Percentiles rank a stretch among this genome's conserved stretches.
Evolutionary conservation across 2,329 filamentous ascomycete species (phyloP).

Genomic region (Arthrobotrys sinensis): DNA sequence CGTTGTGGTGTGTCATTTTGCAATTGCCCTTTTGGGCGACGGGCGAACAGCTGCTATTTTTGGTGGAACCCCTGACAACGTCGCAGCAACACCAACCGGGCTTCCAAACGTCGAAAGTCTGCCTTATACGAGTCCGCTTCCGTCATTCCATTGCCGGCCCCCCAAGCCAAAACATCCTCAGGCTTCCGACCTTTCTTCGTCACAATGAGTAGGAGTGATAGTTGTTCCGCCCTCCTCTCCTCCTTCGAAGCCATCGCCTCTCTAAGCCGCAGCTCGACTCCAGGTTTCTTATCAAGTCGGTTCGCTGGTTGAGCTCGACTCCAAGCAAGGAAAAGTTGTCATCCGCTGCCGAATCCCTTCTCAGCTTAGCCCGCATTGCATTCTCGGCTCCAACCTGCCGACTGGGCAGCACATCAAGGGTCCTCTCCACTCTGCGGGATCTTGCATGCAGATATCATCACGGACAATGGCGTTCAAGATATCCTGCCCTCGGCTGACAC

Average conservation of each 20-base stretch:
- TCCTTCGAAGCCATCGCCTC: constrained; percentile 37
- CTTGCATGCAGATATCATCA: constrained; percentile 18
- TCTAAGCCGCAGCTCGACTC: constrained; percentile 21
- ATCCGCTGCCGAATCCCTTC: constrained; percentile 24
- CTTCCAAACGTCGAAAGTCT: constrained; percentile 36
- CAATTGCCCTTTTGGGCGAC: constrained; percentile 16
- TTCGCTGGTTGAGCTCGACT: constrained; percentile 59
- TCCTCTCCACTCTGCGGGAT: constrained; percentile 17
- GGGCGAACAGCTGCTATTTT: constrained; percentile 41
- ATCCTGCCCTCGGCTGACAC: constrained; percentile 72
- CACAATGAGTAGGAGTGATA: constrained; percentile 55
- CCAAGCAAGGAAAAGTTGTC: background rate
- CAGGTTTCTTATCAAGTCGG: constrained; percentile 29
- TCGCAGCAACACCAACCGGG: constrained; percentile 40
- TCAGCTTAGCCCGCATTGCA: constrained; percentile 34
- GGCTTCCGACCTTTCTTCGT: constrained; percentile 28
- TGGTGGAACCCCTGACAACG: constrained; percentile 46
- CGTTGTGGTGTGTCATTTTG: constrained; percentile 27
- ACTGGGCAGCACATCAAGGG: constrained; percentile 21
- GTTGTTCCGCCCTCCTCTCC: constrained; percentile 25
- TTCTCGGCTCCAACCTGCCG: constrained; percentile 37
- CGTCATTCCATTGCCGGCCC: constrained; percentile 26
- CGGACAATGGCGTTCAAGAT: constrained; percentile 53
- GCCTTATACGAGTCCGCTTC: constrained; percentile 24
- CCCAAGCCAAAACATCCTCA: background rate